phyloP scores from a whole-genome alignment of 2,329 filamentous ascomycete species.

The Botrytis porri region DNA sequence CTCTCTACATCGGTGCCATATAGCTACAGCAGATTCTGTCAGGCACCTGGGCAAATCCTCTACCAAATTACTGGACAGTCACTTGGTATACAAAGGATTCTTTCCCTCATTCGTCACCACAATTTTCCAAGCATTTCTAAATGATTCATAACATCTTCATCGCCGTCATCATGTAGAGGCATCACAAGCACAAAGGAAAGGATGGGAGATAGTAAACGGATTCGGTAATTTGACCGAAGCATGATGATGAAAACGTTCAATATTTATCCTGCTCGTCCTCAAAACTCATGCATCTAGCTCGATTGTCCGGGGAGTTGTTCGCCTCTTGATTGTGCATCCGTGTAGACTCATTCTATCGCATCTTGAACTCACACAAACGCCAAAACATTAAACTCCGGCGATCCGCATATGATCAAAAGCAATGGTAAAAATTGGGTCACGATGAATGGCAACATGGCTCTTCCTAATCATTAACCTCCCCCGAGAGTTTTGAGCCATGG shows the following conservation, averaged over 20 bases:
- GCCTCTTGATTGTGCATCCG: neutral
- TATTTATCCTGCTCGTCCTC: neutral
- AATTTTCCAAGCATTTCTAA: neutral
- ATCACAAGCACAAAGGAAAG: conserved; percentile 17
- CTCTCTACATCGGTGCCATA: neutral
- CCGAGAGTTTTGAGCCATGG: neutral
- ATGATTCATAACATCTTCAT: conserved; percentile 1
- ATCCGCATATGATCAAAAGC: neutral
- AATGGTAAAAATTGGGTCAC: neutral
- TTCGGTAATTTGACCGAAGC: neutral
- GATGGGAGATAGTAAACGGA: neutral
- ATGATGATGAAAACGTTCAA: conserved; percentile 4
- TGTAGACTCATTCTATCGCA: neutral
- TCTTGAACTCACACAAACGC: neutral
- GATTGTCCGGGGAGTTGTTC: neutral
- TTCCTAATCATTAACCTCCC: neutral
- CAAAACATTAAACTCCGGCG: neutral
- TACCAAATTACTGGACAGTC: neutral
- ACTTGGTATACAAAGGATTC: neutral
- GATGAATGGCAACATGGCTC: neutral
- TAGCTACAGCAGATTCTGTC: neutral
- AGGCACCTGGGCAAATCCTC: neutral
- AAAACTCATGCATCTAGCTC: neutral
- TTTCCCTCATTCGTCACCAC: neutral
- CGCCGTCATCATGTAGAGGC: neutral